phyloP scores from a whole-genome alignment of 768 basidiomycete species.

The Favolaschia claudopus region DNA sequence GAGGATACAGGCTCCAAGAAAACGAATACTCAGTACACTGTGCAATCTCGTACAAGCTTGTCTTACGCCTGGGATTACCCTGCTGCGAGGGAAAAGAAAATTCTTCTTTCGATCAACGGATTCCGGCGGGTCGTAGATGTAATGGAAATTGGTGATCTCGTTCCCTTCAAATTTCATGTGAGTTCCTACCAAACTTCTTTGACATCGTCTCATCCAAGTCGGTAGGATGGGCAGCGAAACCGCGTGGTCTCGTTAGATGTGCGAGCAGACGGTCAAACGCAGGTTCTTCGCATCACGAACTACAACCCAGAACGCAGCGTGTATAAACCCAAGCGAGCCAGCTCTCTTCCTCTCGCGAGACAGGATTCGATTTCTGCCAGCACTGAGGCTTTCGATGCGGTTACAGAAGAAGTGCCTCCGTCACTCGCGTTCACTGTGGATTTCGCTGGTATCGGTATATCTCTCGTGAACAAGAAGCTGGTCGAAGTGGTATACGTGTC shows the following conservation, averaged over 20 bases:
- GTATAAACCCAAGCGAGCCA: conserved; percentile 78
- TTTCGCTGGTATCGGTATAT: conserved; percentile 91
- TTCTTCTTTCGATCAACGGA: conserved; percentile 69
- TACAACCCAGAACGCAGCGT: conserved; percentile 87
- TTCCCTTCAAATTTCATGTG: conserved; percentile 89
- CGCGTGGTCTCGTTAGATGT: conserved; percentile 88
- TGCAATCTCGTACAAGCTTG: conserved; percentile 59
- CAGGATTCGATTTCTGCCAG: conserved; percentile 76
- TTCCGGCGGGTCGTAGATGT: conserved; percentile 79
- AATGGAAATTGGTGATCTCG: conserved; percentile 92
- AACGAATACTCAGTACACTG: conserved; percentile 57
- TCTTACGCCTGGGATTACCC: conserved; percentile 96
- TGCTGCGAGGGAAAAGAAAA: conserved; percentile 80
- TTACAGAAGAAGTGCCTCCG: conserved; percentile 75
- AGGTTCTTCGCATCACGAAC: conserved; percentile 85
- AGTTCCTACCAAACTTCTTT: conserved; percentile 29
- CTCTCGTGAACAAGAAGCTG: conserved; percentile 86
- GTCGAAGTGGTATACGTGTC: conserved; percentile 92
- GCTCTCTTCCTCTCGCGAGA: conserved; percentile 56
- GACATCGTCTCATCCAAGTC: background rate
- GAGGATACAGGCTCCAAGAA: conserved; percentile 44
- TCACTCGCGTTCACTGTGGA: conserved; percentile 74
- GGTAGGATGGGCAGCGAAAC: conserved; percentile 61
- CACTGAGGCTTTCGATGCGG: conserved; percentile 83
- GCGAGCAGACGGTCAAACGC: conserved; percentile 85